Evolutionary conservation across 2,329 filamentous ascomycete genomes (phyloP).

Genomic region (Aspergillus neoniger): DNA sequence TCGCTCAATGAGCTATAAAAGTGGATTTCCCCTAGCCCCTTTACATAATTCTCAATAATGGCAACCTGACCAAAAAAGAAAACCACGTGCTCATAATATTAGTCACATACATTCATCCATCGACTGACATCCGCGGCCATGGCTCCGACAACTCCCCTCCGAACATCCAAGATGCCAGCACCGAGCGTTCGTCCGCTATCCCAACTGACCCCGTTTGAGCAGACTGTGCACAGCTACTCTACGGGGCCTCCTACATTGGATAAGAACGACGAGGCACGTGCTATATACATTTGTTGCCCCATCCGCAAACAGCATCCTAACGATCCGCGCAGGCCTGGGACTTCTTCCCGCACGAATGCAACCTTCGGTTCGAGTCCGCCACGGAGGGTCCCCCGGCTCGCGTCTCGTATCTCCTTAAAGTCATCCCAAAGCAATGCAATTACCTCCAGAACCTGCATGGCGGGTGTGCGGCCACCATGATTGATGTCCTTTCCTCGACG

Average conservation of each 20-base stretch:
- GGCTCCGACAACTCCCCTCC: background rate
- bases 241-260: background rate
- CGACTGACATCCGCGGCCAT: background rate
- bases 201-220: background rate
- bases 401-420: constrained; percentile 48
- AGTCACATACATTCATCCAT: background rate
- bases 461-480: constrained; percentile 70
- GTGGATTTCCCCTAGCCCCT: background rate
- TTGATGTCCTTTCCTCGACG: constrained; percentile 66
- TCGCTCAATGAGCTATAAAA: background rate
- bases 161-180: background rate
- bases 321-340: constrained; percentile 31
- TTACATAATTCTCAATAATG: too few species aligned
- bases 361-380: constrained; percentile 43
- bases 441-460: constrained; percentile 87
- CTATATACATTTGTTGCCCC: background rate
- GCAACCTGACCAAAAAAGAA: too few species aligned
- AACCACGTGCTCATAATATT: too few species aligned
- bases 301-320: background rate
- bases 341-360: constrained; percentile 29
- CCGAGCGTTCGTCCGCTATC: background rate
- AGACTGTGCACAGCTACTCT: background rate
- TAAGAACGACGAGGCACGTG: background rate
- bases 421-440: constrained; percentile 90
- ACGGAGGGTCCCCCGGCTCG: constrained; percentile 35